Evolutionary conservation across 106 monocot genomes (phyloP).

Genomic region (Iris macrosiphon): DNA sequence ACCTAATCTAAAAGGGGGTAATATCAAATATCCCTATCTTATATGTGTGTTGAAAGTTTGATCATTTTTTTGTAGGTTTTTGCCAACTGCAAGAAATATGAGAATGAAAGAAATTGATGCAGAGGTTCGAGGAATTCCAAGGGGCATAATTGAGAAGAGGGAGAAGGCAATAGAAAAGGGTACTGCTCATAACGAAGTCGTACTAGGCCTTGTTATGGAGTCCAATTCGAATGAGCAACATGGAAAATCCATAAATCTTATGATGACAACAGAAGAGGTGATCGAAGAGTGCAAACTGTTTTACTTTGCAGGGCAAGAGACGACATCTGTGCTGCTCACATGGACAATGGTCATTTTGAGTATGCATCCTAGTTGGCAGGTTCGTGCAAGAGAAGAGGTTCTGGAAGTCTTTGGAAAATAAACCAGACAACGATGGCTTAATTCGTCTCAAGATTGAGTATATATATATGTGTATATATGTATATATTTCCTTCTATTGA

Average conservation of each 20-base stretch:
- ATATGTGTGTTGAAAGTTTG: no score
- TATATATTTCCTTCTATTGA: no score
- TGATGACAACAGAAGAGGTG: constrained; percentile 27
- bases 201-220: constrained; percentile 40
- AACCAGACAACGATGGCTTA: background rate
- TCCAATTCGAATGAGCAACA: constrained; percentile 29
- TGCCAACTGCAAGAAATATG: constrained; percentile 3
- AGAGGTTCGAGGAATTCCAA: background rate
- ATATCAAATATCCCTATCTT: no score
- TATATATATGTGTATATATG: no score
- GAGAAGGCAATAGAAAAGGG: constrained; percentile 25
- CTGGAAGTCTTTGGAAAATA: constrained; percentile 21
- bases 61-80: constrained; percentile 8
- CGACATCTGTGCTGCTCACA: constrained; percentile 36
- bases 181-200: constrained; percentile 16
- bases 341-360: constrained; percentile 43
- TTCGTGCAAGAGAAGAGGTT: constrained; percentile 45
- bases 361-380: constrained; percentile 51
- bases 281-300: constrained; percentile 68
- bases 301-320: constrained; percentile 71
- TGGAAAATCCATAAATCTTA: constrained; percentile 13
- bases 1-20: no score
- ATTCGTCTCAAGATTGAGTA: constrained; percentile 9
- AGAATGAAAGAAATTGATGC: background rate
- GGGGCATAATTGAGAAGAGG: constrained; percentile 32